Percentiles rank a stretch among this genome's conserved stretches.
phyloP scores from a whole-genome alignment of 2,329 filamentous ascomycete genomes.

The Fusarium cyanostomum region DNA sequence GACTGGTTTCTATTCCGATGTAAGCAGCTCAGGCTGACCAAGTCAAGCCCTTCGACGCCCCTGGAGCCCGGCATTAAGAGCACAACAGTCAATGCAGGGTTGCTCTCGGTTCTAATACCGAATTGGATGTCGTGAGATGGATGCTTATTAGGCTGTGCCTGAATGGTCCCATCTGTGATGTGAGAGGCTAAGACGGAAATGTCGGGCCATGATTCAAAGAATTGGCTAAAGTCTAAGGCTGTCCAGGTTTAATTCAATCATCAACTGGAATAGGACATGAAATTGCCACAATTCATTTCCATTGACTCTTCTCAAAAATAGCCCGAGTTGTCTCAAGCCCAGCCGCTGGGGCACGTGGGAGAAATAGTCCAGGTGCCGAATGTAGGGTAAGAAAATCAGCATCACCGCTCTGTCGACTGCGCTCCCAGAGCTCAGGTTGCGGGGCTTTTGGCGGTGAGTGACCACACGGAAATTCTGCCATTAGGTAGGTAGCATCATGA shows the following conservation, averaged over 20 bases:
- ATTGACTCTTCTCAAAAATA: background rate
- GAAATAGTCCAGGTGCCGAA: background rate
- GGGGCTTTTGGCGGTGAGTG: conserved; percentile 17
- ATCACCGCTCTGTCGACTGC: background rate
- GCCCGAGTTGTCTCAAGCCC: conserved; percentile 2
- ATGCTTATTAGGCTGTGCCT: background rate
- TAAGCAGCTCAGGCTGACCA: background rate
- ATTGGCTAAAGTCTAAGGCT: too few species aligned
- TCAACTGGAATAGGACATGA: too few species aligned
- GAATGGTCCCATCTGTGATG: background rate
- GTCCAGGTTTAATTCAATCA: too few species aligned
- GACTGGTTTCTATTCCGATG: too few species aligned
- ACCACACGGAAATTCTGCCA: conserved; percentile 6
- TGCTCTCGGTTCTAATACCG: too few species aligned
- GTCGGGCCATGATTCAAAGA: too few species aligned
- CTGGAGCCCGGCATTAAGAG: background rate
- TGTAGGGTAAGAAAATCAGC: conserved; percentile 4
- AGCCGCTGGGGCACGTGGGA: conserved; percentile 31
- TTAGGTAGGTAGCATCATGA: conserved; percentile 28
- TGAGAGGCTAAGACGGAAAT: too few species aligned
- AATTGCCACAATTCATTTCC: too few species aligned
- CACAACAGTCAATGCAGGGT: too few species aligned
- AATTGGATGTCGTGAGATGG: background rate
- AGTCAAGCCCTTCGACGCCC: background rate
- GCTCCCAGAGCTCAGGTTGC: background rate